Evolutionary conservation across 148 eudicot species (phyloP).

Genomic region (Cornus suecica): DNA sequence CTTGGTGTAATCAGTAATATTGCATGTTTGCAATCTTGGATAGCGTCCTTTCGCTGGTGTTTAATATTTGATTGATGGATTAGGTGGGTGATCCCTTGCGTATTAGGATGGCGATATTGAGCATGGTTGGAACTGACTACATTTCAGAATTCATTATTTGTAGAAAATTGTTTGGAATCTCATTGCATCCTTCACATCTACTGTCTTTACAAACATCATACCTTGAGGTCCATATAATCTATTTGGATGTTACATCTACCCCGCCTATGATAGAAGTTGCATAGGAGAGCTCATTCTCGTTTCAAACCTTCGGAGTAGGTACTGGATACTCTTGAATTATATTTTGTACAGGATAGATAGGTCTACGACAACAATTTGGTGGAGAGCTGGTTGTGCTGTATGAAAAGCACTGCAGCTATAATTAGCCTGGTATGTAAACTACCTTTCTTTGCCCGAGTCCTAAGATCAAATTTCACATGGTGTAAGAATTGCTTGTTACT

Average conservation of each 20-base stretch:
- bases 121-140: not conserved
- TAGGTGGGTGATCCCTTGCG: not conserved
- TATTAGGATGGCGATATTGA: no score
- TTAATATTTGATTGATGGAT: not conserved
- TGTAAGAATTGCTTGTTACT: no score
- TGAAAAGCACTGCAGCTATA: not conserved
- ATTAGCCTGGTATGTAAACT: not conserved
- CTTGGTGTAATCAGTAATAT: not conserved
- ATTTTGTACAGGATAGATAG: not conserved
- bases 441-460: not conserved
- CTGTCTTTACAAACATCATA: no score
- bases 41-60: not conserved
- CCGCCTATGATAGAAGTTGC: no score
- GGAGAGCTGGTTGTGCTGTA: not conserved
- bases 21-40: not conserved
- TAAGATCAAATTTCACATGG: no score
- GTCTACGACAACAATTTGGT: not conserved
- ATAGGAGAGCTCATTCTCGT: no score
- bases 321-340: not conserved
- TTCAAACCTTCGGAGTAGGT: not conserved
- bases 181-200: no score
- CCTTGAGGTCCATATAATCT: not conserved
- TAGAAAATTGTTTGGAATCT: not conserved
- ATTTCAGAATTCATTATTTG: not conserved
- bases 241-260: not conserved